phyloP scores from a whole-genome alignment of 2,329 filamentous ascomycete species.

The Alternaria ethzedia region DNA sequence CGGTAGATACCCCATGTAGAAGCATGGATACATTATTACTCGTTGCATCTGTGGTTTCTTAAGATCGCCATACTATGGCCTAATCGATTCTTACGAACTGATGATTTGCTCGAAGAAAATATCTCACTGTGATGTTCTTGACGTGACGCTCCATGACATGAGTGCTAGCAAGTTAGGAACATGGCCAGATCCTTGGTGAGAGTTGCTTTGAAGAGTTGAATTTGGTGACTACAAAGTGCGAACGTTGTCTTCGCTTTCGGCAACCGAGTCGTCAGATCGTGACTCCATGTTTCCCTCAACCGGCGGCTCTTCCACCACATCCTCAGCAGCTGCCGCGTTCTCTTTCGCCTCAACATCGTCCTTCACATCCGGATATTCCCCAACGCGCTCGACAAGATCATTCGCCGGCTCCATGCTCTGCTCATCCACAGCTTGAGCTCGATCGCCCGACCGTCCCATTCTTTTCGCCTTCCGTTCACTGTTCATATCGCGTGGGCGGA shows the following conservation, averaged over 20 bases:
- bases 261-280: not conserved
- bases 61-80: not conserved
- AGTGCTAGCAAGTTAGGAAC: not conserved
- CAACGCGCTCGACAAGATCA: not conserved
- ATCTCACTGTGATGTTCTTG: not conserved
- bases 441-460: not conserved
- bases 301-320: not conserved
- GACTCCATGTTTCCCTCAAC: not conserved
- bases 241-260: not conserved
- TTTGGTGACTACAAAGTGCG: not conserved
- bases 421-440: not conserved
- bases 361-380: not conserved
- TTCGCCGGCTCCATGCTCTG: not conserved
- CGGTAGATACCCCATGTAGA: slow-evolving; percentile 18
- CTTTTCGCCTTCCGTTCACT: slow-evolving; percentile 23
- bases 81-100: not conserved
- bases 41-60: not conserved
- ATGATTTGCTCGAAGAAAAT: not conserved
- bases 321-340: not conserved
- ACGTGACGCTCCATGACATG: not conserved
- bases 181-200: not conserved
- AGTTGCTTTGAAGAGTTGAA: not conserved
- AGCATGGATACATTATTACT: not conserved
- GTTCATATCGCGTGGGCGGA: slow-evolving; percentile 16
- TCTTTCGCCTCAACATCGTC: not conserved